Evolutionary conservation across 176 grass and related monocot species (phyloP).

Genomic region (Rhynchospora breviuscula): DNA sequence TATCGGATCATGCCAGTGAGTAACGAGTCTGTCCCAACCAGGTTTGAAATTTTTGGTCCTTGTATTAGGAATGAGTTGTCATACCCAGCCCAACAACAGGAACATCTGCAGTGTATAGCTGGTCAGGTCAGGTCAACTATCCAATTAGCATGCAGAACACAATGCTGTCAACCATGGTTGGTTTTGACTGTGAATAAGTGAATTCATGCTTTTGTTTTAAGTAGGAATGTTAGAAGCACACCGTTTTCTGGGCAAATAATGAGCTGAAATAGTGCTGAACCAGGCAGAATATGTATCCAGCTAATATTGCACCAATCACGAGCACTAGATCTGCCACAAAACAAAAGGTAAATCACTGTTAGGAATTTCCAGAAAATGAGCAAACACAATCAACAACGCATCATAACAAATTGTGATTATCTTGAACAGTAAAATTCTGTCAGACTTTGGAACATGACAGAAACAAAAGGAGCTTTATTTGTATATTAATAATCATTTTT

Average conservation of each 20-base stretch:
- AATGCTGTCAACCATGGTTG: not conserved
- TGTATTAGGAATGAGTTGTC: not conserved
- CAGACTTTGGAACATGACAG: not conserved
- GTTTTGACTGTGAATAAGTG: not conserved
- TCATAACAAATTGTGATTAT: not conserved
- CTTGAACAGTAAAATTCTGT: not conserved
- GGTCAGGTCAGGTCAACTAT: not conserved
- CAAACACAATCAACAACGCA: not conserved
- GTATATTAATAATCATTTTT: not conserved
- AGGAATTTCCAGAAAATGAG: not conserved
- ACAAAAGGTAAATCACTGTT: not conserved
- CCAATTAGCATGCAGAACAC: not conserved
- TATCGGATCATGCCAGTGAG: not conserved
- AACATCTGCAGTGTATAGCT: not conserved
- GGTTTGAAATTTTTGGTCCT: not conserved
- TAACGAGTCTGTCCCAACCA: not conserved
- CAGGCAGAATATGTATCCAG: constrained; percentile 86
- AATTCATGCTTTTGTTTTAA: not conserved
- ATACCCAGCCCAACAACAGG: not conserved
- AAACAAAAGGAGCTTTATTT: not conserved
- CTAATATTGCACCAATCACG: constrained; percentile 80
- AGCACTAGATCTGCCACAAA: constrained; percentile 72
- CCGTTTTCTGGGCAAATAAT: constrained; percentile 32
- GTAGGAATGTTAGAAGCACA: not conserved
- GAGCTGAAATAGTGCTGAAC: constrained; percentile 80